Evolutionary conservation across 2,329 filamentous ascomycete genomes (phyloP), one percentile per base, ranked within the genome.

Genomic region (Fusarium aywerte): DNA sequence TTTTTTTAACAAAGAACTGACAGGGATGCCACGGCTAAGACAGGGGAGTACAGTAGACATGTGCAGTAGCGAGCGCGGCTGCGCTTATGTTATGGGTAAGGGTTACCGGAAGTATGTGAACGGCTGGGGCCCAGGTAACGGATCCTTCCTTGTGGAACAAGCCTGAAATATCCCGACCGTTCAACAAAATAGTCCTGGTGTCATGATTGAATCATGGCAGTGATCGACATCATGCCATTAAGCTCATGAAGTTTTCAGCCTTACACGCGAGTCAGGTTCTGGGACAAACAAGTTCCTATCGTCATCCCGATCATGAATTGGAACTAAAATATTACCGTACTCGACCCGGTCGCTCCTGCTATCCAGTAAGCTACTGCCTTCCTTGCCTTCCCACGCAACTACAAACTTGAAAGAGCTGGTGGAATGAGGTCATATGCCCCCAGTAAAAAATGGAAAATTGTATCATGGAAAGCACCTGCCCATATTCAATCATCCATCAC

Each of bases 221-320:
- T 27, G 27, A 35, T 63, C 50, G 31, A 32, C 33, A 40, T 55
- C 38, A 21, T 23, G 18, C 20, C 29, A 25, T 31, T 16, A 13
- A 40, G n/a, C 16, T 40, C 23, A 15, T 44, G 13, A 32, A 35
- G n/a, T 49, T 25, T 31, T 62, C 58, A 60, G 39, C 58, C 58
- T 45, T 60, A 40, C 23, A 35, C 45, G 31, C 38, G 58, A 62
- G 58, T 62, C 58, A 45, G 51, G 29, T 43, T 58, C 18, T 23
- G 25, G 18, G 5, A 32, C n/a, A 29, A 29, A 39, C 18, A 4
- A 40, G 11, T 31, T 32, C 15, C 16, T 43, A 42, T 44, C 43
- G 43, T 49, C 32, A 62, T 62, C 27, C 7, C 18, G 57, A 55
- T 39, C 35, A 36, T 25, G 3, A 32, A 32, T 16, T 51, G 13